These are phyloP conservation scores for Annulohypoxylon nitens DNA, from an alignment of 495 filamentous ascomycete genomes.

Conservation along the genomic window DNA sequence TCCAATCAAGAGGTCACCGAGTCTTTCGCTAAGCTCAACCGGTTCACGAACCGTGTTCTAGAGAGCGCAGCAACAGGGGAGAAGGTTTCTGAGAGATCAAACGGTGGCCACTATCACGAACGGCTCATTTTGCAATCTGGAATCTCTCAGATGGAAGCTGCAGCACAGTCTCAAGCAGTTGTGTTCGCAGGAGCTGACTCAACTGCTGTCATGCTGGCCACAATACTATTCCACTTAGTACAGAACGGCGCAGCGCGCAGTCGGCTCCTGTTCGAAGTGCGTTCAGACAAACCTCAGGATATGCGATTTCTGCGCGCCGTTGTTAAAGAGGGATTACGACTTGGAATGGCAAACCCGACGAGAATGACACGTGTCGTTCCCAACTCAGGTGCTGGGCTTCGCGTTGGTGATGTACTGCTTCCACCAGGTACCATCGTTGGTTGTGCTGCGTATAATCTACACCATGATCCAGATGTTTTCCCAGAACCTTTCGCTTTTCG, in stretches of 20 bases:
- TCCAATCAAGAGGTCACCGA: background rate
- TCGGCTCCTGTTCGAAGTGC: background rate
- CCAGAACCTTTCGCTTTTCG: conserved; percentile 2
- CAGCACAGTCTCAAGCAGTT: background rate
- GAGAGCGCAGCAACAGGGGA: background rate
- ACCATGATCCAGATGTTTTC: conserved; percentile 13
- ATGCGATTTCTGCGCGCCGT: conserved; percentile 10
- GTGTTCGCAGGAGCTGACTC: conserved; percentile 3
- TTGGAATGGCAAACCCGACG: conserved; percentile 5
- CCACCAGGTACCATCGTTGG: conserved; percentile 6
- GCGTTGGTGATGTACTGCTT: background rate
- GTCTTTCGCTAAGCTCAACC: background rate
- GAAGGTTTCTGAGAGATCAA: background rate
- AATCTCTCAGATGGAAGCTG: background rate
- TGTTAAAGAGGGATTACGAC: background rate
- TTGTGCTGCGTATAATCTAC: conserved; percentile 7
- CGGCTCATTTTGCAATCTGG: background rate
- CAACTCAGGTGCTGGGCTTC: background rate
- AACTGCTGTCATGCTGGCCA: conserved; percentile 6
- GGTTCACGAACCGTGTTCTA: background rate
- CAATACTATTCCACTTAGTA: conserved; percentile 3
- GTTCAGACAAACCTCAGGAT: conserved; percentile 4
- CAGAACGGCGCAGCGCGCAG: conserved; percentile 9
- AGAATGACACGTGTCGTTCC: conserved; percentile 6
- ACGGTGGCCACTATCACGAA: conserved; percentile 3